Percentiles rank a stretch among this genome's conserved stretches.
These are phyloP conservation scores for Xanthoparmelia taractica DNA, from an alignment of 495 filamentous ascomycete species.

Conservation along the genomic window DNA sequence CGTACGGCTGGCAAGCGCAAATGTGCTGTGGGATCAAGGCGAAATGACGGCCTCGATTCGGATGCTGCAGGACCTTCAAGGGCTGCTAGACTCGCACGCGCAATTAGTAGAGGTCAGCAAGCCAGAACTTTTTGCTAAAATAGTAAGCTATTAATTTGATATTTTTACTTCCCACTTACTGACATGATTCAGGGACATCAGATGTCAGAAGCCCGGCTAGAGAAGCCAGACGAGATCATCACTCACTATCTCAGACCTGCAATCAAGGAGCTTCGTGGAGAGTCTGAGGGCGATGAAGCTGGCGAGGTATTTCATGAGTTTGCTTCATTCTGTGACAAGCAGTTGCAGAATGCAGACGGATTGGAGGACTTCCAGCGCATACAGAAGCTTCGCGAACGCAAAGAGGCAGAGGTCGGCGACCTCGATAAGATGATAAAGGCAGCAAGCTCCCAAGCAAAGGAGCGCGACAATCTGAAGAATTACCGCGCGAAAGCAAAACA, in stretches of 20 bases:
- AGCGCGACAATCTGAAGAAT: slow-evolving; percentile 40
- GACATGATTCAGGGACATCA: slow-evolving; percentile 55
- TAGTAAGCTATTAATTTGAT: slow-evolving; percentile 47
- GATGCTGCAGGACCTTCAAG: slow-evolving; percentile 70
- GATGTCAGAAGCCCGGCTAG: slow-evolving; percentile 83
- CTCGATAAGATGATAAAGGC: slow-evolving; percentile 50
- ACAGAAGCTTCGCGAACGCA: slow-evolving; percentile 68
- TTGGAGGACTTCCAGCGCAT: slow-evolving; percentile 80
- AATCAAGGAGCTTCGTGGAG: slow-evolving; percentile 68
- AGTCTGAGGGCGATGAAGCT: slow-evolving; percentile 60
- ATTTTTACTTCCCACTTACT: slow-evolving; percentile 12
- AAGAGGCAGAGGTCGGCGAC: slow-evolving; percentile 66
- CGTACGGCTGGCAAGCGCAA: slow-evolving; percentile 69
- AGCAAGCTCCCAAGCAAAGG: slow-evolving; percentile 40
- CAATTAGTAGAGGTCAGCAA: slow-evolving; percentile 68
- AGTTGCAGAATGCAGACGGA: slow-evolving; percentile 74
- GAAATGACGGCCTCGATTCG: slow-evolving; percentile 85
- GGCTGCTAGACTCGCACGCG: slow-evolving; percentile 52
- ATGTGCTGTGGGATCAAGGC: slow-evolving; percentile 89
- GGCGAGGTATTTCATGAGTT: slow-evolving; percentile 91
- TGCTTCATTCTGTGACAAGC: slow-evolving; percentile 88
- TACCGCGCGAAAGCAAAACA: slow-evolving; percentile 59
- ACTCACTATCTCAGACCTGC: slow-evolving; percentile 73
- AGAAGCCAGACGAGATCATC: slow-evolving; percentile 86
- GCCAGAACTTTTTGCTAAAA: slow-evolving; percentile 74